Conservation (phyloP, 768 basidiomycete genomes). For the Nidularia pulvinata region DNA sequence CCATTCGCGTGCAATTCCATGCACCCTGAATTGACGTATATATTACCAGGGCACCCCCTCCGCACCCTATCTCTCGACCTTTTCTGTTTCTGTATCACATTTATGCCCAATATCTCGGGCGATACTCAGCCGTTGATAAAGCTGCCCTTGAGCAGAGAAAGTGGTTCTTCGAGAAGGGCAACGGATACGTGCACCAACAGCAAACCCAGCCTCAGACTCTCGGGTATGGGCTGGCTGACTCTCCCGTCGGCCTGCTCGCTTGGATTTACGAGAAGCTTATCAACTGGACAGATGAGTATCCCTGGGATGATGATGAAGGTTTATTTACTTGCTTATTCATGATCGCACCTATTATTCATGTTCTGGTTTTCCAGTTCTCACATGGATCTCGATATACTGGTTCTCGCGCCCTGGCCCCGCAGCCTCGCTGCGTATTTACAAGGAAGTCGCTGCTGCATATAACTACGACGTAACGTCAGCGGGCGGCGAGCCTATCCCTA, state of each 20-base stretch:
- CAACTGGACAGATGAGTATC: slow-evolving; percentile 45
- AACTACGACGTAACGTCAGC: background rate
- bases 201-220: slow-evolving; percentile 31
- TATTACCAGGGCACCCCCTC: background rate
- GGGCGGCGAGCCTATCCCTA: slow-evolving; percentile 7
- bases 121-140: background rate
- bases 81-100: background rate
- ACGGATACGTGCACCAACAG: slow-evolving; percentile 25
- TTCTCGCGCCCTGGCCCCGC: slow-evolving; percentile 61
- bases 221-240: slow-evolving; percentile 41
- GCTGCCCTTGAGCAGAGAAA: background rate
- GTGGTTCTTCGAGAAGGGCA: slow-evolving; percentile 5
- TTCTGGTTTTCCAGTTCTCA: slow-evolving; percentile 37
- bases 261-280: slow-evolving; percentile 51
- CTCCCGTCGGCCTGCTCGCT: slow-evolving; percentile 37
- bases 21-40: background rate
- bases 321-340: too few relatives aligned
- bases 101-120: background rate
- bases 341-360: too few relatives aligned
- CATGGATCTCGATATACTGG: slow-evolving; percentile 62
- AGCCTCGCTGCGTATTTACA: slow-evolving; percentile 58
- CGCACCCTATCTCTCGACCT: background rate
- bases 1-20: background rate
- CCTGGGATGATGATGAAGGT: slow-evolving; percentile 59
- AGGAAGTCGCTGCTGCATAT: slow-evolving; percentile 30